Percentiles rank a stretch among this genome's conserved stretches.
Evolutionary conservation across 768 basidiomycete genomes (phyloP).

Genomic region (Russula sp.): DNA sequence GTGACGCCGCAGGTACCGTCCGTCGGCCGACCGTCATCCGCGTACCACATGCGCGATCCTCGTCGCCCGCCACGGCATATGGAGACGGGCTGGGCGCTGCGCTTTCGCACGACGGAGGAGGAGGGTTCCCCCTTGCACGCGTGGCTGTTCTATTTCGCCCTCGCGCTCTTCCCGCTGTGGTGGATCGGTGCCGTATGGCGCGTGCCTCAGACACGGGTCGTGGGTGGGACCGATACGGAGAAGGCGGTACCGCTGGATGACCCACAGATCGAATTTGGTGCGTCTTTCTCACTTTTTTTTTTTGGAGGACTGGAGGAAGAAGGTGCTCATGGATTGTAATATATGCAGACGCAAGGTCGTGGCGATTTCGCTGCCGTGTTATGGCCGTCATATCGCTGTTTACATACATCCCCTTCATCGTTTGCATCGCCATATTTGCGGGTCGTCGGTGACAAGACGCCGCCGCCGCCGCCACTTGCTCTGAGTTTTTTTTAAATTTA

Average conservation of each 20-base stretch:
- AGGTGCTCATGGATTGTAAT: conserved; percentile 3
- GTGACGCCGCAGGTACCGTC: conserved; percentile 76
- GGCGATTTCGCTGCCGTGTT: conserved; percentile 69
- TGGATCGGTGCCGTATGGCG: conserved; percentile 54
- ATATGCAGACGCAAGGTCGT: conserved; percentile 55
- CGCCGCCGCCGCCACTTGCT: background rate
- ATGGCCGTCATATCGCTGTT: conserved; percentile 60
- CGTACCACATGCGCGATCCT: conserved; percentile 78
- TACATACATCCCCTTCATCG: conserved; percentile 75
- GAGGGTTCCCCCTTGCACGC: conserved; percentile 51
- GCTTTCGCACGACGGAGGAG: conserved; percentile 47
- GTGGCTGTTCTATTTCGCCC: conserved; percentile 74
- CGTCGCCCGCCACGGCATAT: conserved; percentile 53
- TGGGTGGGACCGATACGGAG: conserved; percentile 50
- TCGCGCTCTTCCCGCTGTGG: conserved; percentile 51
- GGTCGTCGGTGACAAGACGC: conserved; percentile 9
- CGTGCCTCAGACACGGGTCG: conserved; percentile 54
- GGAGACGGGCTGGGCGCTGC: conserved; percentile 56
- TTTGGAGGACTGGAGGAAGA: background rate
- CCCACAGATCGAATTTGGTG: conserved; percentile 73
- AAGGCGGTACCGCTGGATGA: conserved; percentile 71
- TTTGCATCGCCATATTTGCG: conserved; percentile 61
- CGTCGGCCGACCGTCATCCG: conserved; percentile 41
- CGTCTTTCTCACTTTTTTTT: conserved; percentile 23
- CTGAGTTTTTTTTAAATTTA: too few relatives aligned